These are phyloP conservation scores for Panaeolus papilionaceus DNA, from an alignment of 768 basidiomycete species.

Conservation along the genomic window DNA sequence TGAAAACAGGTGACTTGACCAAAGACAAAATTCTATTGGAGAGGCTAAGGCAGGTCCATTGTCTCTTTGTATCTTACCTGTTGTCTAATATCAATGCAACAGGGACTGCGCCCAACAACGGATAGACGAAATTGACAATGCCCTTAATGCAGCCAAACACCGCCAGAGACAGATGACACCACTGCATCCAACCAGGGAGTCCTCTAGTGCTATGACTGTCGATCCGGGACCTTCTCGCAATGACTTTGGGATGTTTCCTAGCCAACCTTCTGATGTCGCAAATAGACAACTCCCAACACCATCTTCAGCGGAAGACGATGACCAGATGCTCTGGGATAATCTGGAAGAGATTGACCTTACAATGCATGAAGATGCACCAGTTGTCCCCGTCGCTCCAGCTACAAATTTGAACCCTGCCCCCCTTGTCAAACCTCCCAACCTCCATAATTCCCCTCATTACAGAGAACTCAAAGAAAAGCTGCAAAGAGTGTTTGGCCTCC, in stretches of 20 bases:
- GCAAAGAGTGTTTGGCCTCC: conserved; percentile 64
- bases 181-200: not conserved
- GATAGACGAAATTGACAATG: conserved; percentile 19
- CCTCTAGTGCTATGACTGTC: not conserved
- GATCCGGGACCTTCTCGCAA: not conserved
- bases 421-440: not conserved
- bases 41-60: conserved; percentile 41
- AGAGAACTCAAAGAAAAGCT: conserved; percentile 62
- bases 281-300: not conserved
- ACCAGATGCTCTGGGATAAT: conserved; percentile 14
- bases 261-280: not conserved
- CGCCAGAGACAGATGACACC: conserved; percentile 12
- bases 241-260: not conserved
- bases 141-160: conserved; percentile 27
- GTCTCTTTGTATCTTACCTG: not conserved
- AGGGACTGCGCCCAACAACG: conserved; percentile 26
- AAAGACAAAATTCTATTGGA: conserved; percentile 51
- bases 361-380: conserved; percentile 33
- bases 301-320: conserved; percentile 4
- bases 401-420: not conserved
- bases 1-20: conserved; percentile 26
- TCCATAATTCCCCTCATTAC: conserved; percentile 36
- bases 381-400: conserved; percentile 10
- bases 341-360: conserved; percentile 34
- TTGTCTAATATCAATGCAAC: not conserved